phyloP scores from a whole-genome alignment of 805 yeast species.

The Pichia nanzhaoensis region DNA sequence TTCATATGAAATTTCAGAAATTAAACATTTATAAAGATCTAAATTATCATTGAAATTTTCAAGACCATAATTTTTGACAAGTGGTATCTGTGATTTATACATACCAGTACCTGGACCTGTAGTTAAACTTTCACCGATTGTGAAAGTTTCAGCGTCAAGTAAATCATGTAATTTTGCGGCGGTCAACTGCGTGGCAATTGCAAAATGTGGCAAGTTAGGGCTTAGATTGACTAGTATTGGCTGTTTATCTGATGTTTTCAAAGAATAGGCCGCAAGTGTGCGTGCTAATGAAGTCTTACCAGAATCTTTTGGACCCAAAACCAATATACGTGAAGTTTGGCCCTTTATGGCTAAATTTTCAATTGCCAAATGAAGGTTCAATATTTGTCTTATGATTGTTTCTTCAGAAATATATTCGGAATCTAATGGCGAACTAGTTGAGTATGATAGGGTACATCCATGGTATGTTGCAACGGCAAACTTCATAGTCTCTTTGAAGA shows the following conservation, averaged over 20 bases:
- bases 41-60: constrained; percentile 52
- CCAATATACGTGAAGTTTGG: constrained; percentile 48
- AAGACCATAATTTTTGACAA: constrained; percentile 75
- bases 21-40: constrained; percentile 40
- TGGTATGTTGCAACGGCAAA: constrained; percentile 52
- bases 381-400: constrained; percentile 42
- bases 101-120: constrained; percentile 74
- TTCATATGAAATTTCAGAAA: constrained; percentile 22
- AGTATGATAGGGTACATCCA: constrained; percentile 58
- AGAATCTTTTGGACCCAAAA: constrained; percentile 62
- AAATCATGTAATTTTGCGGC: constrained; percentile 81
- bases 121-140: constrained; percentile 73
- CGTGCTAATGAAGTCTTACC: constrained; percentile 79
- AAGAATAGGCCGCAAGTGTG: constrained; percentile 67
- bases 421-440: constrained; percentile 32
- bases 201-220: constrained; percentile 48
- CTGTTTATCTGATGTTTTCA: constrained; percentile 41
- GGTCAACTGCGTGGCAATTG: constrained; percentile 73
- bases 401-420: constrained; percentile 67
- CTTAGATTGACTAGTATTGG: constrained; percentile 78
- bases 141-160: constrained; percentile 62
- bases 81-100: constrained; percentile 82
- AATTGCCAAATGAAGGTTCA: constrained; percentile 69
- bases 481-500: constrained; percentile 45
- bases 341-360: constrained; percentile 40